phyloP scores from a whole-genome alignment of 1,139 yeast species.

The Pneumocystis oryctolagi region DNA sequence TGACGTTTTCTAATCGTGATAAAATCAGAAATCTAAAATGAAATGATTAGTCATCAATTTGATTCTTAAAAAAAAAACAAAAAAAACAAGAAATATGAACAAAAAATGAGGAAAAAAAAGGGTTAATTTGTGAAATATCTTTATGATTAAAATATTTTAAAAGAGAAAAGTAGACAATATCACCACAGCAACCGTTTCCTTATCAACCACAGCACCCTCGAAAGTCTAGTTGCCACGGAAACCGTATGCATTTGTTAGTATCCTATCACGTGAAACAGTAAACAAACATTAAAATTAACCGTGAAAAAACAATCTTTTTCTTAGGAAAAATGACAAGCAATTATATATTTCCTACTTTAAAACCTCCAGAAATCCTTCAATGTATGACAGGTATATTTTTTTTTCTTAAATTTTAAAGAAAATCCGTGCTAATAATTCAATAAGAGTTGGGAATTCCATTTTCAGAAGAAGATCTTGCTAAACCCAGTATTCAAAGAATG shows the following conservation, averaged over 20 bases:
- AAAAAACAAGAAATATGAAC: no score
- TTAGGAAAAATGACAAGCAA: neutral
- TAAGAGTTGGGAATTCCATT: conserved; percentile 36
- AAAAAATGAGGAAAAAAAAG: no score
- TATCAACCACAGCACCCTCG: no score
- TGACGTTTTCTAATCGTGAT: neutral
- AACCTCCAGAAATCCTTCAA: neutral
- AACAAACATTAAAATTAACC: neutral
- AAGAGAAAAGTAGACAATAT: no score
- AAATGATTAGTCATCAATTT: neutral
- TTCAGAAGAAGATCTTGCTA: conserved; percentile 45
- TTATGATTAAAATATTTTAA: no score
- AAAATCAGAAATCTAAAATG: neutral
- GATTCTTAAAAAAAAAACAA: no score
- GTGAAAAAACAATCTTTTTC: neutral
- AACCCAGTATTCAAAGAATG: conserved; percentile 53
- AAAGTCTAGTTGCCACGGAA: no score
- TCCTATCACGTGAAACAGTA: neutral
- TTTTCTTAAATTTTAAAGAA: no score
- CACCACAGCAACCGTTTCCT: no score
- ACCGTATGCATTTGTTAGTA: no score
- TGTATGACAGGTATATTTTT: neutral
- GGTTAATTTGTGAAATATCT: no score
- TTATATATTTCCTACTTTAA: neutral
- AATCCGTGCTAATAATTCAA: neutral